A percentile compares a stretch with the other conserved stretches of the same genome.
Conservation (phyloP, 139 green algal species). For the Picochlorum sp. region DNA sequence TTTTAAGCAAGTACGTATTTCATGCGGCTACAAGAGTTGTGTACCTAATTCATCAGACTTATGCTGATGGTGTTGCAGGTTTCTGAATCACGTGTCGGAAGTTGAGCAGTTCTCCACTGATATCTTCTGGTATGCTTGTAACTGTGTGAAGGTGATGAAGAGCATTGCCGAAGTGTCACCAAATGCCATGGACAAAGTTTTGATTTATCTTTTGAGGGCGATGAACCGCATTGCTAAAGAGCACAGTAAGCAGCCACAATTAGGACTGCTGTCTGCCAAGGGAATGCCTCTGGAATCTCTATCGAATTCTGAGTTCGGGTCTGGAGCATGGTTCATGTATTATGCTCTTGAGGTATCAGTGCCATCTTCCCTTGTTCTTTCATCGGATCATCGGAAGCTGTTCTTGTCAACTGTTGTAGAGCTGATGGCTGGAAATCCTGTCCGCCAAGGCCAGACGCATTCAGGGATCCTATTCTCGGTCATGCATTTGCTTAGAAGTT, state of each 20-base stretch:
- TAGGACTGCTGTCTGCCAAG: conserved; percentile 22
- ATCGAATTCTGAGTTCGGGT: conserved; percentile 55
- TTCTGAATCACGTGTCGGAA: conserved; percentile 8
- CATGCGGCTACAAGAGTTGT: neutral
- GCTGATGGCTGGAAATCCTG: conserved; percentile 47
- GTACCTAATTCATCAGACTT: too few species aligned
- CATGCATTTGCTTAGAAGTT: conserved; percentile 31
- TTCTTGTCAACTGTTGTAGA: conserved; percentile 72
- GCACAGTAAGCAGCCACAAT: conserved; percentile 31
- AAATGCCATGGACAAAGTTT: conserved; percentile 34
- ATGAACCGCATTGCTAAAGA: conserved; percentile 48
- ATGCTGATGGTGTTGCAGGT: neutral
- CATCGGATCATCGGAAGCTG: conserved; percentile 60
- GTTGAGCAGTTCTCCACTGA: neutral
- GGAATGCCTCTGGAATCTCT: neutral
- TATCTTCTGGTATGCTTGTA: conserved; percentile 14
- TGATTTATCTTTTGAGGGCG: conserved; percentile 52
- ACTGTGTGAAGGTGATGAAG: conserved; percentile 23
- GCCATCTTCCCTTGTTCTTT: conserved; percentile 44
- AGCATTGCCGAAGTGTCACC: conserved; percentile 17
- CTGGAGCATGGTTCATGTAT: conserved; percentile 56
- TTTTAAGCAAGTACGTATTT: conserved; percentile 11
- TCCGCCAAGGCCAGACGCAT: conserved; percentile 41
- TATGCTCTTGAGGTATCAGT: conserved; percentile 21
- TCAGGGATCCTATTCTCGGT: conserved; percentile 54